Evolutionary conservation across 1,284 basidiomycete species (phyloP), one percentile per base, ranked within the genome.

Genomic region (Vanrija sp.): DNA sequence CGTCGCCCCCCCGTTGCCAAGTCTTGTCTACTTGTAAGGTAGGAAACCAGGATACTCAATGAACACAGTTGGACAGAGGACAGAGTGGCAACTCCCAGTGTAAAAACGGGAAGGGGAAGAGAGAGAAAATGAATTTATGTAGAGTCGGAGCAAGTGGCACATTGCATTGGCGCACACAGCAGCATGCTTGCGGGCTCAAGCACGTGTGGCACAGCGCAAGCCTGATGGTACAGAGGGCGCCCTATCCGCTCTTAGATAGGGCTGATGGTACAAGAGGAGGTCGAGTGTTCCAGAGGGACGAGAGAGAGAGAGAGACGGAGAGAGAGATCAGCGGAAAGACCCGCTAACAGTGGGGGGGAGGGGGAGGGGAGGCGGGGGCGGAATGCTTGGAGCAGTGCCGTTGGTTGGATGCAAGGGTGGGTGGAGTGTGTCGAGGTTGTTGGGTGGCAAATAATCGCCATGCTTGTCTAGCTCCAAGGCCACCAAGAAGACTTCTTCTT

Each of bases 401-500:
- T 43, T 21, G 38, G 12, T 23, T 23, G 21, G 26, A 25, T 10
- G 7, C 23, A 38, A 25, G n/a, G 21, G 26, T 29, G 26, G 26
- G 44, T 42, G 7, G 34, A 16, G 25, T 8, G 19, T 25, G 16
- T 45, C 25, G 34, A 38, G 8, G 48, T 25, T 28, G 28, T 28
- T 19, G 23, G 34, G 38, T 23, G 47, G 8, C 34, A 38, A 25
- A 19, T 38, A n/a, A 26, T 40, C 29, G n/a, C 18, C n/a, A 18
- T 7, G 8, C 7, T 10, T 23, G 42, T 39, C 44, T 55, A 55
- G 43, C 51, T 43, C 16, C n/a, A 59, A 7, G 60, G 60, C 60
- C 60, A 75, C 73, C 73, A 75, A 48, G 65, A 56, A 47, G 65
- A 54, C 68, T 74, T 74, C 66, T 73, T 71, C 66, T 69, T 68